Percentiles rank a stretch among this genome's conserved stretches.
phyloP scores from a whole-genome alignment of 257 asterid genomes.

The Ajuga chamaepitys region DNA sequence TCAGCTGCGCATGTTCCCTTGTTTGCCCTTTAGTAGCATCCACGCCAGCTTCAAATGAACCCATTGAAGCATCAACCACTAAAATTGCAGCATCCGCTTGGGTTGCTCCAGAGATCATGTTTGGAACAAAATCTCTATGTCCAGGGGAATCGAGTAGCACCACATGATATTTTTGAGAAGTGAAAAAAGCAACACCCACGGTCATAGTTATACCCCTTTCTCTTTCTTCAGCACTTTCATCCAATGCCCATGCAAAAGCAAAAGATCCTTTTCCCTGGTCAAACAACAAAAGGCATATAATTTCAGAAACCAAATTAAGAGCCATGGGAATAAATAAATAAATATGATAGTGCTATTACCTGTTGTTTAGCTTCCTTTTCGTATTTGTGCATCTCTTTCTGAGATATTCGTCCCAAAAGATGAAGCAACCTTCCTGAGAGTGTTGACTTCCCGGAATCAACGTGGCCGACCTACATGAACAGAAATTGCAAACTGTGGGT shows the following conservation, averaged over 20 bases:
- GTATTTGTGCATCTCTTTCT: constrained; percentile 74
- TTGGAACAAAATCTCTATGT: constrained; percentile 96
- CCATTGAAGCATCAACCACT: constrained; percentile 84
- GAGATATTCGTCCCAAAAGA: constrained; percentile 75
- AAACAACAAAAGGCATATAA: constrained; percentile 14
- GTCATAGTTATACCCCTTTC: constrained; percentile 99
- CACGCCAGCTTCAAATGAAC: constrained; percentile 92
- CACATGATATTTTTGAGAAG: constrained; percentile 56
- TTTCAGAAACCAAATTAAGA: constrained; percentile 13
- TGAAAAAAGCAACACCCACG: constrained; percentile 88
- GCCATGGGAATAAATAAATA: neutral
- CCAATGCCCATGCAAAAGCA: constrained; percentile 99
- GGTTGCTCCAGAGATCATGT: constrained; percentile 98
- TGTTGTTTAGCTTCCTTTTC: constrained; percentile 86
- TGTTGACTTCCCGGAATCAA: constrained; percentile 98
- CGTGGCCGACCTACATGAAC: constrained; percentile 83
- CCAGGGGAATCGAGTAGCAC: constrained; percentile 98
- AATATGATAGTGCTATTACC: constrained; percentile 24
- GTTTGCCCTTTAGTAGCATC: constrained; percentile 87
- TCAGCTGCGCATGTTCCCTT: constrained; percentile 82
- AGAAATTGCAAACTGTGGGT: constrained; percentile 8
- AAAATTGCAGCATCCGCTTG: constrained; percentile 99
- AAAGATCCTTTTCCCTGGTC: constrained; percentile 95
- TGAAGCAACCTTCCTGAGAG: constrained; percentile 95
- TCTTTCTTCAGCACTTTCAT: constrained; percentile 96